phyloP scores from a whole-genome alignment of 1,284 basidiomycete species.

The Leccinum laetum region DNA sequence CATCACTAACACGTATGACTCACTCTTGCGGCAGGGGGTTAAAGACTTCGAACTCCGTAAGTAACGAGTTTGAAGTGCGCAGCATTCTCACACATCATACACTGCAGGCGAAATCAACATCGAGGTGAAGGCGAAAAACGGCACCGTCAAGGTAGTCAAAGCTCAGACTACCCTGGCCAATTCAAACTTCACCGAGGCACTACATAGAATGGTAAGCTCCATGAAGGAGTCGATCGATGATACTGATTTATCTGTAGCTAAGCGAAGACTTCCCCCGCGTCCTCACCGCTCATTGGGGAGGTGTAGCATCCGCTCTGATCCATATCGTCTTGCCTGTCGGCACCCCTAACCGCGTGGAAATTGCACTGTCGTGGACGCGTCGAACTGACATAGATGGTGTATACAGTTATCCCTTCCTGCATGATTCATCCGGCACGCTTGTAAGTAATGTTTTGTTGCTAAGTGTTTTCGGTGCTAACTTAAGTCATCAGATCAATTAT shows the following conservation, averaged over 20 bases:
- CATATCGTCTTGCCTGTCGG: not conserved
- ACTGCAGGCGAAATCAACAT: not conserved
- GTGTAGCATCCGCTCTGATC: not conserved
- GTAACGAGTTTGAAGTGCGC: not conserved
- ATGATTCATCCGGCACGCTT: not conserved
- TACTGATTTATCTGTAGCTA: not conserved
- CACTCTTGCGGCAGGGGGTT: not conserved
- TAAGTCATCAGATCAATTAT: not conserved
- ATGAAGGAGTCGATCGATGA: not conserved
- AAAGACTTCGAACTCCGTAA: not conserved
- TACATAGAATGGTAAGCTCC: not conserved
- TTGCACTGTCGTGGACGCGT: not conserved
- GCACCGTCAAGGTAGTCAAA: not conserved
- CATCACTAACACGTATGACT: not conserved
- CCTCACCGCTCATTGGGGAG: not conserved
- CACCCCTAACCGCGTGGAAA: not conserved
- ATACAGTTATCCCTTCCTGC: not conserved
- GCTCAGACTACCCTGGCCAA: not conserved
- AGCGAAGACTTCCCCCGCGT: not conserved
- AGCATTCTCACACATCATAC: not conserved
- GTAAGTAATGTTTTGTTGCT: not conserved
- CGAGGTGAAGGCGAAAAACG: not conserved
- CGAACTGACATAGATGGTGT: not conserved
- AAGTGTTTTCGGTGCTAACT: not conserved
- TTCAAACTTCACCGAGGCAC: not conserved